Conservation (phyloP, 305 asterid genomes). For the Fraxinus nigra region DNA sequence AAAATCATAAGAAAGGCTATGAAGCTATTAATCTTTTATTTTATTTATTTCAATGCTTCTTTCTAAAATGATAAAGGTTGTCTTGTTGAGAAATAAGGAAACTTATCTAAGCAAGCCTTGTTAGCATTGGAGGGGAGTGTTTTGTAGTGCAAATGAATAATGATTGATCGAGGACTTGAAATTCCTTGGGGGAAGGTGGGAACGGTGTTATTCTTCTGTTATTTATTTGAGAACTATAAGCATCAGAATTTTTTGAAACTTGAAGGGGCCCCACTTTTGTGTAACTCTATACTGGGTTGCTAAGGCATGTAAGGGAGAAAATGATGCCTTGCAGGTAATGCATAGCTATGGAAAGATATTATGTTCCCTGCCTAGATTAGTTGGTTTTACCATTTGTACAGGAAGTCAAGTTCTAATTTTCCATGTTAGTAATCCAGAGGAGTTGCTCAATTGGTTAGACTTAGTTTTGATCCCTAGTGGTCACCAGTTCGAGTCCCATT, state of each 20-base stretch:
- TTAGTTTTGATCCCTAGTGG: too few species aligned
- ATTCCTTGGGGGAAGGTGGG: neutral
- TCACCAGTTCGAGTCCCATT: too few species aligned
- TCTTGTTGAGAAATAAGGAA: neutral
- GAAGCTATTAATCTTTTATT: neutral
- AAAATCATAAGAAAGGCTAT: neutral
- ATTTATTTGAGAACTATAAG: neutral
- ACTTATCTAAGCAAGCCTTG: neutral
- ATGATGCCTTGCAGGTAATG: neutral
- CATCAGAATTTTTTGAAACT: neutral
- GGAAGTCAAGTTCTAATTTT: constrained; percentile 7
- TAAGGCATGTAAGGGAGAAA: constrained; percentile 5
- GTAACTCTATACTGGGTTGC: constrained; percentile 9
- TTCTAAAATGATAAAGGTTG: neutral
- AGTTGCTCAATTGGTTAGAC: too few species aligned
- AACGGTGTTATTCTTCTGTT: neutral
- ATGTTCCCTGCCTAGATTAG: neutral
- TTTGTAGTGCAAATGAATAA: neutral
- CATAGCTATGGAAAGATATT: neutral
- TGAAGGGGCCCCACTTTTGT: neutral
- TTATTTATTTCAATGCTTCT: neutral
- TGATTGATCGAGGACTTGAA: neutral
- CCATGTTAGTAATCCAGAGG: neutral
- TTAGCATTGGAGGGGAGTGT: neutral
- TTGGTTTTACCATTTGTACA: constrained; percentile 5